Conservation (phyloP, 2,329 filamentous ascomycete genomes). For the Cercospora sp. region DNA sequence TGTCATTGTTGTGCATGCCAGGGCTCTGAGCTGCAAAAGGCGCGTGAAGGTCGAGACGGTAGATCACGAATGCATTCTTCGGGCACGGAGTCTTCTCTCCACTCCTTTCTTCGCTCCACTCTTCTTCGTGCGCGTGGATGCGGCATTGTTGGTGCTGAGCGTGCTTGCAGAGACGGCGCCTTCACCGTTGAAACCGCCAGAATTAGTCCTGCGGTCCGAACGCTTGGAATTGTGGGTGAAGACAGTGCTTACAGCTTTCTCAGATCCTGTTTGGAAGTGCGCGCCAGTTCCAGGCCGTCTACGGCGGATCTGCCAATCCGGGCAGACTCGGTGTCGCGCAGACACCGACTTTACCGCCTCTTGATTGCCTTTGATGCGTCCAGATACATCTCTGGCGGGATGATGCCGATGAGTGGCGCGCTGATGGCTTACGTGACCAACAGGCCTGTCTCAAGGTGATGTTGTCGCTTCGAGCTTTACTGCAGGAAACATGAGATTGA, state of each 20-base stretch:
- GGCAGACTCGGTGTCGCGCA: not conserved
- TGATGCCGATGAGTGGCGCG: conserved; percentile 51
- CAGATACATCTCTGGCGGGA: conserved; percentile 50
- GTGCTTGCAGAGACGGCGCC: conserved; percentile 21
- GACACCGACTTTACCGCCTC: conserved; percentile 4
- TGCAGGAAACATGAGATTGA: not conserved
- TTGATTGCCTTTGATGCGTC: not conserved
- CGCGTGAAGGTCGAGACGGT: conserved; percentile 21
- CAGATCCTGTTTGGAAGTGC: too few relatives aligned
- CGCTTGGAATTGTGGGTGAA: not conserved
- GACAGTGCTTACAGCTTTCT: not conserved
- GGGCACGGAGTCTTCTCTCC: conserved; percentile 16
- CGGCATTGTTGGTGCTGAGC: conserved; percentile 18
- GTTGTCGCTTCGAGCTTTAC: not conserved
- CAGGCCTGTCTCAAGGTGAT: not conserved
- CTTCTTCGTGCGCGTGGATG: conserved; percentile 18
- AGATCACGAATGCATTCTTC: conserved; percentile 27
- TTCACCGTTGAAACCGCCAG: not conserved
- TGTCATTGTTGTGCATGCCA: conserved; percentile 25
- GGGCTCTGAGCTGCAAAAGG: conserved; percentile 16
- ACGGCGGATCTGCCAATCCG: not conserved
- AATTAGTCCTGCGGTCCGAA: not conserved
- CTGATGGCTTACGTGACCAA: conserved; percentile 24
- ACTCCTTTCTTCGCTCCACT: not conserved
- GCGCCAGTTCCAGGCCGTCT: not conserved